Base-by-base conservation (phyloP, 768 basidiomycete species). In the Lactarius indigo region DNA sequence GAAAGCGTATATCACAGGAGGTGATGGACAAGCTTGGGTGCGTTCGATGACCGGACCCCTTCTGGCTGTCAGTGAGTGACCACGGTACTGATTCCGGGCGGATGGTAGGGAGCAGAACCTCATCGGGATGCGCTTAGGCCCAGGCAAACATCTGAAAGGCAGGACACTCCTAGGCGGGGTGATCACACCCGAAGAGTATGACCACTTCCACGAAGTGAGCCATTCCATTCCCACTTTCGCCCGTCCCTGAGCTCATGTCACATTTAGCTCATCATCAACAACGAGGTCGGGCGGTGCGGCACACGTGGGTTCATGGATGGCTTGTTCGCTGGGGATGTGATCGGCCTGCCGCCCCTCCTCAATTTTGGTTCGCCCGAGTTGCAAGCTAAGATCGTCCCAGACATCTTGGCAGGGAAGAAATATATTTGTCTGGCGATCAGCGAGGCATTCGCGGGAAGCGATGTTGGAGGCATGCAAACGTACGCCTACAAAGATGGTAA, bases 361-460 rank as follows among this genome's bases (percentile, higher is more conserved):
- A 98, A 98, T 75, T 98, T 87, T 72, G 95, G 89, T 28, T 85
- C 88, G 3, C 84, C 87, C 2, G 89, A 90, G 69, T 77, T 96
- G 10, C 83, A 87, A 73, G 80, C 82, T 9, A 81, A 84, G 72
- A 83, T 96, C 60, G 82, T 96, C 18, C 85, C 90, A 1, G 89
- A 90, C 39, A 84, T 93, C 44, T 80, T 91, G 17, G 78, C 82
- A 3, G 92, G 91, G 10, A 91, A 88, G 76, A 93, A 94, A 76
- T 92, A 86, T 71, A 89, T 97, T 69, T 90, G 88, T 9, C 81
- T 98, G 39, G 96, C 96, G 10, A 93, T 98, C 73, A 90, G 88
- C 56, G 96, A 98, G 78, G 93, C 96, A 0, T 96, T 96, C 70
- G 96, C 94, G 2, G 92, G 92, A 20, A 91, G 90, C 71, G 92